Base-by-base conservation (phyloP, 345 rosid species). In the Bruguiera sexangula region DNA sequence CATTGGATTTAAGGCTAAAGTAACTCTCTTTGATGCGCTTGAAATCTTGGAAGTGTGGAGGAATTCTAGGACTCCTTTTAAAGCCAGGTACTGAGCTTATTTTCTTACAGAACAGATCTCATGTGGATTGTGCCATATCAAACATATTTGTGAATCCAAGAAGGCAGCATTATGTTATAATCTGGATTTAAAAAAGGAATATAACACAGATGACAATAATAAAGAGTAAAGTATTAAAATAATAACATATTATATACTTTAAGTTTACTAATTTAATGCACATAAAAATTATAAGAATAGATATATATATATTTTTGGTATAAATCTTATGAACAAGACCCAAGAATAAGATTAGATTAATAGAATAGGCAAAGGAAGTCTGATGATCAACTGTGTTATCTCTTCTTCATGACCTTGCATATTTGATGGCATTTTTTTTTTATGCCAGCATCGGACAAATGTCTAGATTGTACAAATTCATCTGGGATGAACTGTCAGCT, bases 1-100 rank as follows among this genome's bases (percentile, higher is more conserved):
- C 79, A 76, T 91, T 73, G 97, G 91, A 72, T 86, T 91, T 61
- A 93, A 85, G 85, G 85, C 94, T 59, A 79, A 82, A 77, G 96
- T 93, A 72, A 68, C 81, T 60, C 66, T 88, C 36, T 76, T 78
- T 62, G 98, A 91, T 80, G 81, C 82, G 22, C 76, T 86, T 69
- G 80, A 85, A 66, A 78, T 85, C 63, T 74, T 89, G 60, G 78
- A 76, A 81, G 65, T 67, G 57, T 91, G 93, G 96, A 82, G 82
- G 71, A 73, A 72, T 36, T 84, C 83, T 29, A 78, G 77, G 68
- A 65, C 62, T 63, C 65, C 88, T 73, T 93, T 88, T 62, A 87
- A 83, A 67, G 84, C 92, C 75, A 93, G 97, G 98, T 92, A 89
- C 65, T 26, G 22, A 6, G 19, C 27, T 20, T 31, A n/a, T 78